Base-by-base conservation (phyloP, 2,329 filamentous ascomycete species). In the Nigrospora oryzae region DNA sequence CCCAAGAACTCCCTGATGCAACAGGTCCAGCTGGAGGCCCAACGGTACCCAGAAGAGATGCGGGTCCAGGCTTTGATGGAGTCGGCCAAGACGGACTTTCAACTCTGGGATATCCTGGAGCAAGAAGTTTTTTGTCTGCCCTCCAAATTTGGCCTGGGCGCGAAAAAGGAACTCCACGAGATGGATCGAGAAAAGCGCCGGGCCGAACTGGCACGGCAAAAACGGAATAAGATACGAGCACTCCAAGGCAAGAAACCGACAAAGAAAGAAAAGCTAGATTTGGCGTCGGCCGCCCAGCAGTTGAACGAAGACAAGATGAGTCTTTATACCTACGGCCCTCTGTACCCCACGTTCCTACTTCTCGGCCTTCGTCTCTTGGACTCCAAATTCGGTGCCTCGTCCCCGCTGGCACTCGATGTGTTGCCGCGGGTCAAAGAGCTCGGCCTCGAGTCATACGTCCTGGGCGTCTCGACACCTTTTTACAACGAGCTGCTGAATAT, bases 381-480 rank as follows among this genome's bases (percentile, higher is more conserved):
- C 52, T 66, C 64, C 2, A 66, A 69, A 2, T 89, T 86, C 47
- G 49, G 56, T 11, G 71, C 68, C 11, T 65, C 77, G 0, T 89
- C 84, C 1, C 68, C 73, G 0, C 68, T 85, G 1, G 69, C 72
- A 0, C 71, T 85, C 38, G 70, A 72, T 38, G 63, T 89, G 23
- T 68, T 90, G 1, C 83, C 85, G 0, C 74, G 76, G 8, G 67
- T 89, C 53, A 86, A 85, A 57, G 69, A 74, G 38, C 69, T 87
- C 0, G 85, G 86, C 2, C 72, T 84, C 2, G 75, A 78, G 1
- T 84, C 83, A 0, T 87, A 84, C 56, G 80, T 87, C 7, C 73
- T 91, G 1, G 86, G 84, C 40, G 82, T 79, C 6, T 81, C 81
- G 15, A 84, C 84, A 0, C 67, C 74, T 0, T 77, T 90, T 36